These are phyloP conservation scores for Clarireedia homoeocarpa DNA, from an alignment of 2,329 filamentous ascomycete species.

Conservation along the genomic window DNA sequence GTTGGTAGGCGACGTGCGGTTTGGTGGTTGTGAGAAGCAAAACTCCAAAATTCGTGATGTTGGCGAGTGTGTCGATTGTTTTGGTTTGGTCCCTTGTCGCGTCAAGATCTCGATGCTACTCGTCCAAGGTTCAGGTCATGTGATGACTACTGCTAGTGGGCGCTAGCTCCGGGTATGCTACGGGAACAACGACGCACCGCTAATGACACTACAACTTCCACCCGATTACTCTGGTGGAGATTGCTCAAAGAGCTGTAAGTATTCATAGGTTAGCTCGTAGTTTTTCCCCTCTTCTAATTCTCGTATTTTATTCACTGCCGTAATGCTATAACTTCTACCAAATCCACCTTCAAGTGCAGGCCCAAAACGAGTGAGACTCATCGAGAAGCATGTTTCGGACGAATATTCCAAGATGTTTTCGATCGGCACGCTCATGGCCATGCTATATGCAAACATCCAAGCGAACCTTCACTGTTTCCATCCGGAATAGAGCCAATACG, in stretches of 20 bases:
- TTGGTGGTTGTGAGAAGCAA: constrained; percentile 13
- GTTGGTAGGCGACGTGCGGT: background rate
- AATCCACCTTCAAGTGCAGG: background rate
- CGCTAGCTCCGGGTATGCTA: background rate
- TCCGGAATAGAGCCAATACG: constrained; percentile 18
- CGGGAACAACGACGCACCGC: too few relatives aligned
- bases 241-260: too few relatives aligned
- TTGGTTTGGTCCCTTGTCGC: constrained; percentile 7
- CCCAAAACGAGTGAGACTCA: too few relatives aligned
- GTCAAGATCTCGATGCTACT: background rate
- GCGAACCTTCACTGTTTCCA: constrained; percentile 19
- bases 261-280: too few relatives aligned
- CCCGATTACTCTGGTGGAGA: too few relatives aligned
- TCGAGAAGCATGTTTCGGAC: constrained; percentile 1
- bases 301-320: too few relatives aligned
- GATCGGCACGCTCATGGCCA: background rate
- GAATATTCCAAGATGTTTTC: background rate
- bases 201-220: too few relatives aligned
- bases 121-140: background rate
- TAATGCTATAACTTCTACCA: too few relatives aligned
- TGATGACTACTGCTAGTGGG: background rate
- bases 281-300: too few relatives aligned
- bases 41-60: constrained; percentile 4
- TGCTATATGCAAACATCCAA: background rate
- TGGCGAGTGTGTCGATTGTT: constrained; percentile 16